Evolutionary conservation across 495 filamentous ascomycete species (phyloP), one percentile per base, ranked within the genome.

Genomic region (Lasiosphaeria miniovina): DNA sequence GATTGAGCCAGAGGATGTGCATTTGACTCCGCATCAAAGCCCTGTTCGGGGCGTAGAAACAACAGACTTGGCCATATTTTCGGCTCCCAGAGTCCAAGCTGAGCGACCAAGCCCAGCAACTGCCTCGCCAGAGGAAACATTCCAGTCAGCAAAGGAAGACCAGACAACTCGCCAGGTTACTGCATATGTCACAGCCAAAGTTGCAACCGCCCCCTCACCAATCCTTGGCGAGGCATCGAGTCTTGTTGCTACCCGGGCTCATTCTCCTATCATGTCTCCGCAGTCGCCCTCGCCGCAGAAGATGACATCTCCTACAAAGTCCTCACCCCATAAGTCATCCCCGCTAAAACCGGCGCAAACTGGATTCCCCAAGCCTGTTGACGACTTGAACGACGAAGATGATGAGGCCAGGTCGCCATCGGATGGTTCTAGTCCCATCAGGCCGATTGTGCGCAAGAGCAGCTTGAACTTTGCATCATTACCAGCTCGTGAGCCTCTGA

Each of bases 391-490:
- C 15, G 71, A 75, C 15, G 71, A 67, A 24, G 71, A 78, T 36
- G 79, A 78, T 48, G 79, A 77, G 31, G 79, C 78, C 9, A 68
- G 70, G 43, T 82, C 81, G 1, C 75, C 75, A 36, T 82, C 80
- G 10, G 80, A 77, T 34, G 70, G 64, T 36, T 82, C 74, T 48
- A 82, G 79, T 61, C 80, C 80, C 1, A 75, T 81, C 48, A 60
- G 76, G 58, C 77, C 75, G n/a, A 53, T 76, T 51, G 71, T 95
- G 53, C 88, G 93, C 38, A 96, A 96, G 77, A 96, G 91, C 72
- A 97, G 93, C 65, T 80, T 98, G 53, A 93, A 86, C 53, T 97
- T 98, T 73, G 89, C 95, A 11, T 90, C 94, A 3, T 78, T 98
- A 4, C 94, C 94, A 53, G 90, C 93, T 7, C 86, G 94, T 43